phyloP scores from a whole-genome alignment of 2,329 filamentous ascomycete genomes.

The Penicillium thymicola region DNA sequence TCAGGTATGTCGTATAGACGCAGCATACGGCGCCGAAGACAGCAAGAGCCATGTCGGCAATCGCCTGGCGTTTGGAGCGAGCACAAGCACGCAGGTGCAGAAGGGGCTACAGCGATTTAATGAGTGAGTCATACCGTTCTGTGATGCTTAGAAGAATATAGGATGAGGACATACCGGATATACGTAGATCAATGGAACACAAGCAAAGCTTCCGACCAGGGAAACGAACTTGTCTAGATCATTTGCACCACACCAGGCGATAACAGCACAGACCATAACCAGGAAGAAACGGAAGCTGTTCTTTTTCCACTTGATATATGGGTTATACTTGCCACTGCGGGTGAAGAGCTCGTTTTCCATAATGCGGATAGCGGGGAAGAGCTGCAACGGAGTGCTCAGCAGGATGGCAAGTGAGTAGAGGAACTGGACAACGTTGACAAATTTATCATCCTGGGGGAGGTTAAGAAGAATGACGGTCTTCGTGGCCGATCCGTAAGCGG shows the following conservation, averaged over 20 bases:
- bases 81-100: conserved; percentile 84
- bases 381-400: conserved; percentile 89
- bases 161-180: conserved; percentile 72
- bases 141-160: not conserved
- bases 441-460: conserved; percentile 88
- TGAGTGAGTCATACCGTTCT: not conserved
- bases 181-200: conserved; percentile 93
- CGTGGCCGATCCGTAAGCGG: conserved; percentile 89
- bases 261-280: conserved; percentile 77
- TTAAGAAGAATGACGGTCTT: conserved; percentile 97
- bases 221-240: conserved; percentile 97
- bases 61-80: conserved; percentile 62
- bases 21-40: conserved; percentile 83
- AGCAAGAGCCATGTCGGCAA: conserved; percentile 71
- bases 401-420: conserved; percentile 98
- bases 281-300: conserved; percentile 93
- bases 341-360: conserved; percentile 93
- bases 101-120: conserved; percentile 61
- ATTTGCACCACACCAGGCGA: conserved; percentile 89
- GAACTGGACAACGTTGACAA: conserved; percentile 94
- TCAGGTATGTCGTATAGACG: conserved; percentile 85
- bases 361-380: conserved; percentile 97
- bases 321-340: conserved; percentile 93
- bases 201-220: conserved; percentile 94
- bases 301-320: conserved; percentile 99